phyloP scores from a whole-genome alignment of 257 asterid genomes.

The Nicotiana otophora region DNA sequence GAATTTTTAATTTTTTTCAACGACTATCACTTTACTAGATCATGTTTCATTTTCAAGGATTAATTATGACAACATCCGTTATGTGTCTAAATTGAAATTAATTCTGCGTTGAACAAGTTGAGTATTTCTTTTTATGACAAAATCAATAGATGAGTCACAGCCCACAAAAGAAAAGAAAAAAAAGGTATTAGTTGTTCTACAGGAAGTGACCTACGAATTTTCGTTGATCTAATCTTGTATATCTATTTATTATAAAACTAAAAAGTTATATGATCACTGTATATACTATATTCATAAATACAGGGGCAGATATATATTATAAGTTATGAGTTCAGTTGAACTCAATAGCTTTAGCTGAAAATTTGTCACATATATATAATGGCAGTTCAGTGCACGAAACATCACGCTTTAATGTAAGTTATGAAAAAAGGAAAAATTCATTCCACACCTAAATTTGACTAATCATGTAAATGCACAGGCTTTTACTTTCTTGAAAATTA shows the following conservation, averaged over 20 bases:
- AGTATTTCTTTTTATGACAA: background rate
- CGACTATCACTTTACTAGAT: background rate
- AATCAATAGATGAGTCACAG: slow-evolving; percentile 2
- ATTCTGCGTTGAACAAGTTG: background rate
- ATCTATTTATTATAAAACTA: background rate
- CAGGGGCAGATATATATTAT: no score
- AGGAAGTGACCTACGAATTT: background rate
- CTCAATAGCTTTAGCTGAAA: no score
- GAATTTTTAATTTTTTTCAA: background rate
- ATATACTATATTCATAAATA: background rate
- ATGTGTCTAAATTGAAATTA: background rate
- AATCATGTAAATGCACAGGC: background rate
- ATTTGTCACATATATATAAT: no score
- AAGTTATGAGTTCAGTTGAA: no score
- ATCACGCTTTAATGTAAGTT: no score
- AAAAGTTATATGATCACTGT: background rate
- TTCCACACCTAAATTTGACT: no score
- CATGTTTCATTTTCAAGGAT: background rate
- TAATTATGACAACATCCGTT: background rate
- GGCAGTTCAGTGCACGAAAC: no score
- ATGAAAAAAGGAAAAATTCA: no score
- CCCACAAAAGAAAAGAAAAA: background rate
- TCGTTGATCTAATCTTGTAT: background rate
- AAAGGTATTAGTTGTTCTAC: background rate
- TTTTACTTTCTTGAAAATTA: background rate